Percentiles rank a stretch among this genome's conserved stretches.
Conservation (phyloP, 805 yeast species). For the Brettanomyces bruxellensis region DNA sequence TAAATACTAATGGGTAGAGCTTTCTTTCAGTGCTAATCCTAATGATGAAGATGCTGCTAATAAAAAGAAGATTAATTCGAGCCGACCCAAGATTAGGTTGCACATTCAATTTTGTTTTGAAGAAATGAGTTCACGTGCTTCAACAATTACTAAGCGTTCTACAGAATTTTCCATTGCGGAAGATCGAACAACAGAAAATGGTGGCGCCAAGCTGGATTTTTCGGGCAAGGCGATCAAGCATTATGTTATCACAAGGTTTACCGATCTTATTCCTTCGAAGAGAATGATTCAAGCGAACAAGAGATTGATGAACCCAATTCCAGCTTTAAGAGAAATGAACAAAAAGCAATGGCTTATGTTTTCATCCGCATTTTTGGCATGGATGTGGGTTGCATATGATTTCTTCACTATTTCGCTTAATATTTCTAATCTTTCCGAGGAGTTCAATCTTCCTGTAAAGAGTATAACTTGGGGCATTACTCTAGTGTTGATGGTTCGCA, state of each 20-base stretch:
- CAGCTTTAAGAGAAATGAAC: constrained; percentile 39
- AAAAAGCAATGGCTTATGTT: constrained; percentile 51
- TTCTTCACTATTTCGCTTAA: constrained; percentile 50
- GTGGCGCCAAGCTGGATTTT: constrained; percentile 20
- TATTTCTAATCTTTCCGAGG: constrained; percentile 36
- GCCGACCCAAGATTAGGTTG: no score
- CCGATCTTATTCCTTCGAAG: constrained; percentile 40
- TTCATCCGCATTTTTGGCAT: constrained; percentile 42
- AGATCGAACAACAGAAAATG: background rate
- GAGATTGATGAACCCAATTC: constrained; percentile 52
- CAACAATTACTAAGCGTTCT: no score
- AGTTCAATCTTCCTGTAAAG: constrained; percentile 35
- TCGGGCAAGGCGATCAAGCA: constrained; percentile 21
- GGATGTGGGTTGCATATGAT: constrained; percentile 64
- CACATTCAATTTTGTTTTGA: no score
- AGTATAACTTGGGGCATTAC: constrained; percentile 61
- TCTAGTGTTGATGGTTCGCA: constrained; percentile 56
- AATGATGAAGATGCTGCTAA: no score
- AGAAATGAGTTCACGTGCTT: no score
- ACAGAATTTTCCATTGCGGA: no score
- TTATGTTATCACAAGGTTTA: constrained; percentile 37
- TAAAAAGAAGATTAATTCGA: no score
- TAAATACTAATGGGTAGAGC: no score
- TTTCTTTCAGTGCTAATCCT: no score
- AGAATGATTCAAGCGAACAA: constrained; percentile 27